These are phyloP conservation scores for Orbilia brochopaga DNA, from an alignment of 2,329 filamentous ascomycete species.

Conservation along the genomic window DNA sequence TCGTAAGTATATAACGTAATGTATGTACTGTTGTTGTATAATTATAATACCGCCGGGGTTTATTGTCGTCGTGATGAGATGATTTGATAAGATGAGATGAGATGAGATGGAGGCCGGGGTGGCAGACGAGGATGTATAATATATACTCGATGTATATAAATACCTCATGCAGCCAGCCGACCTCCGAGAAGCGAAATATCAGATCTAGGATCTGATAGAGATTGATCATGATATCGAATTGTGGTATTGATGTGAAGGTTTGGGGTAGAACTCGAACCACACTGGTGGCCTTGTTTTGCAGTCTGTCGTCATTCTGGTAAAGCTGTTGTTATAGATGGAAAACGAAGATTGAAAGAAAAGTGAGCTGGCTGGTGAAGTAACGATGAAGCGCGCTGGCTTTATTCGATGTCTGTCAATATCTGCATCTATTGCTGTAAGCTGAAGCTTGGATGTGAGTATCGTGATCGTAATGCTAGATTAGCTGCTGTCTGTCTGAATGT, in stretches of 20 bases:
- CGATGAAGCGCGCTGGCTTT: too few species aligned
- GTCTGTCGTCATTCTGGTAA: conserved; percentile 44
- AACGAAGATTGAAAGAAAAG: conserved; percentile 12
- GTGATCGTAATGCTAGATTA: not conserved
- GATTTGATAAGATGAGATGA: not conserved
- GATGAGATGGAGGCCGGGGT: too few species aligned
- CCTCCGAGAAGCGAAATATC: too few species aligned
- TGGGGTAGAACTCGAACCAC: conserved; percentile 7
- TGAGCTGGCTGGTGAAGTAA: too few species aligned
- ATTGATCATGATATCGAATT: not conserved
- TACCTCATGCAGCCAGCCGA: too few species aligned
- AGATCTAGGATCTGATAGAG: too few species aligned
- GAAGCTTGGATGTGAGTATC: not conserved
- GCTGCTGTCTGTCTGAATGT: too few species aligned
- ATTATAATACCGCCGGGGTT: conserved; percentile 3
- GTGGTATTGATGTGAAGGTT: not conserved
- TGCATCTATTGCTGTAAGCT: conserved; percentile 19
- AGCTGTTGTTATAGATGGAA: conserved; percentile 13
- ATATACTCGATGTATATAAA: too few species aligned
- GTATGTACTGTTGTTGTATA: not conserved
- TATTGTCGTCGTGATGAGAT: not conserved
- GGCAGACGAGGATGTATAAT: too few species aligned
- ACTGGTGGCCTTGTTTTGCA: conserved; percentile 11
- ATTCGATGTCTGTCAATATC: conserved; percentile 19
- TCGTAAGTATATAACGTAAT: not conserved